Percentiles rank a stretch among this genome's conserved stretches.
phyloP scores from a whole-genome alignment of 2,329 filamentous ascomycete genomes.

The Epichloe scottii region DNA sequence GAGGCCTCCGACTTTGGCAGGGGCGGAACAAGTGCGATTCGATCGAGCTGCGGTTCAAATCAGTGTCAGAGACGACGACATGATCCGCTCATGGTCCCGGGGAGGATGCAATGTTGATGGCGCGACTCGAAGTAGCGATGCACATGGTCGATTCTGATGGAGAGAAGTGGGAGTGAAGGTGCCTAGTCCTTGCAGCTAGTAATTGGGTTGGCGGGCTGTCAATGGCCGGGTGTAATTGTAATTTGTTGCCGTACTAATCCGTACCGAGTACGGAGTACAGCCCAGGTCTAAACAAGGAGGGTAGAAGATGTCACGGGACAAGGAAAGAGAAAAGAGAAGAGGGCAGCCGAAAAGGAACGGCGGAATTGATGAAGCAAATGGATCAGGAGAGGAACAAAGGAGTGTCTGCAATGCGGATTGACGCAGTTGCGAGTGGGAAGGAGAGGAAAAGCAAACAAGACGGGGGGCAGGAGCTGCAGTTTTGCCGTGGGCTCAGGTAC shows the following conservation, averaged over 20 bases:
- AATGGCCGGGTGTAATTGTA: too few relatives aligned
- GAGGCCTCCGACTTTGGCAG: not conserved
- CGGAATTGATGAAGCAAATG: not conserved
- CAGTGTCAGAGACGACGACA: conserved; percentile 1
- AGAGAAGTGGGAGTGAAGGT: not conserved
- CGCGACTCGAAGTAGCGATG: conserved; percentile 7
- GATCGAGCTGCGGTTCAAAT: not conserved
- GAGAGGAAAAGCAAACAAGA: not conserved
- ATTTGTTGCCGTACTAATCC: too few relatives aligned
- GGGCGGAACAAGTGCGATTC: not conserved
- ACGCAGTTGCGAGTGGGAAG: not conserved
- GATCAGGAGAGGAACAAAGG: not conserved
- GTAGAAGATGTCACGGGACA: too few relatives aligned
- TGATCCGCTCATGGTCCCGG: conserved; percentile 22
- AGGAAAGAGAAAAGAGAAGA: not conserved
- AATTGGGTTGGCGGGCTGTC: too few relatives aligned
- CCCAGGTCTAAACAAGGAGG: too few relatives aligned
- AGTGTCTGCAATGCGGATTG: not conserved
- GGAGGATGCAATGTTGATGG: conserved; percentile 18
- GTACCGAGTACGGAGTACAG: too few relatives aligned
- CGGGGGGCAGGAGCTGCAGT: not conserved
- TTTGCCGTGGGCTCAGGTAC: too few relatives aligned
- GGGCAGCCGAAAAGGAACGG: not conserved
- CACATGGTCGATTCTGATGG: conserved; percentile 7
- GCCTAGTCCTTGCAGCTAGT: too few relatives aligned